These are phyloP conservation scores for Protomyces inundatus DNA, from an alignment of 1,139 yeast species.

Conservation along the genomic window DNA sequence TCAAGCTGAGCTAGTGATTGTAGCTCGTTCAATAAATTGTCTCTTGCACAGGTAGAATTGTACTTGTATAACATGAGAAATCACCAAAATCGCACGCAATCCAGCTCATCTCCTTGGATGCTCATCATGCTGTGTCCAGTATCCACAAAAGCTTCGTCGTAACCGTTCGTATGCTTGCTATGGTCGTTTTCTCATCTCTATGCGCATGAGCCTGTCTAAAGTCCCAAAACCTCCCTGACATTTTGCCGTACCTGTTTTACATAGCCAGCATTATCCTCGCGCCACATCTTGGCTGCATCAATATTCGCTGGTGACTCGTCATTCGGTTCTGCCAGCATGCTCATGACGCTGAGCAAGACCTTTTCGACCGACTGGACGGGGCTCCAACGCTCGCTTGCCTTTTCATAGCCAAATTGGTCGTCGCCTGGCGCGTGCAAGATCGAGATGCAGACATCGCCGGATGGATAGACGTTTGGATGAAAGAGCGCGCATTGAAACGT, in stretches of 20 bases:
- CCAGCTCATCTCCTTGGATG: too few species aligned
- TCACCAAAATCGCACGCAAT: too few species aligned
- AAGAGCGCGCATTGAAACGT: constrained; percentile 77
- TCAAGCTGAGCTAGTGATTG: too few species aligned
- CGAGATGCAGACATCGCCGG: constrained; percentile 93
- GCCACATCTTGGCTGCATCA: constrained; percentile 93
- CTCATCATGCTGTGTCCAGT: too few species aligned
- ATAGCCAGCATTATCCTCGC: constrained; percentile 70
- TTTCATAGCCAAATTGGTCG: constrained; percentile 91
- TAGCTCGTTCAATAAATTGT: too few species aligned
- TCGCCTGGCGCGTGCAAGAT: constrained; percentile 95
- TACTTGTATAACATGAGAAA: too few species aligned
- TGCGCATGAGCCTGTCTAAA: constrained; percentile 37
- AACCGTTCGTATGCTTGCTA: too few species aligned
- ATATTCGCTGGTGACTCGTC: constrained; percentile 95
- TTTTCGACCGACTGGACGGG: constrained; percentile 97
- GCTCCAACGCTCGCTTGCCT: constrained; percentile 95
- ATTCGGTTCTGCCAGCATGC: constrained; percentile 96
- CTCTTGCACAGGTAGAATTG: too few species aligned
- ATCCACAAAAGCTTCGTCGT: too few species aligned
- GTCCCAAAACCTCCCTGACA: constrained; percentile 62
- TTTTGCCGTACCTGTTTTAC: constrained; percentile 59
- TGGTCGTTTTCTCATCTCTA: too few species aligned
- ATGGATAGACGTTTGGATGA: constrained; percentile 90
- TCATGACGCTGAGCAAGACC: constrained; percentile 82